phyloP scores from a whole-genome alignment of 176 grass and related monocot genomes.

The Puya raimondii region DNA sequence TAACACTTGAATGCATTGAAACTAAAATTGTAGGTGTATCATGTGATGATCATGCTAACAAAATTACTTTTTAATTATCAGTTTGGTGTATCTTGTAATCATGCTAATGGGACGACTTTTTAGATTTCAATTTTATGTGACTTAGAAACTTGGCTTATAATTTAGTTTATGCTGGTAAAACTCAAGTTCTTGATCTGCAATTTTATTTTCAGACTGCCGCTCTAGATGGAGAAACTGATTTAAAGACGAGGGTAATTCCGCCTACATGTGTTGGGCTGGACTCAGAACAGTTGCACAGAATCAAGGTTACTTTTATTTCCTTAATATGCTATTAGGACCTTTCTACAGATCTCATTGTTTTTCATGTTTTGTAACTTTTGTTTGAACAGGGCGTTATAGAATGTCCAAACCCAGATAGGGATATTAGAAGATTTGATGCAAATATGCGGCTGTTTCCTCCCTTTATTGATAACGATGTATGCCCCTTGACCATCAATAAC shows the following conservation, averaged over 20 bases:
- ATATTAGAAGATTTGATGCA: slow-evolving; percentile 87
- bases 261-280: slow-evolving; percentile 51
- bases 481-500: slow-evolving; percentile 74
- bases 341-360: slow-evolving; percentile 21
- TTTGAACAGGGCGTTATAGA: slow-evolving; percentile 73
- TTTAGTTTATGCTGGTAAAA: too few relatives aligned
- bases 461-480: slow-evolving; percentile 57
- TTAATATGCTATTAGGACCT: slow-evolving; percentile 8
- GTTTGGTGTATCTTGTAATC: too few relatives aligned
- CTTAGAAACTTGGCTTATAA: too few relatives aligned
- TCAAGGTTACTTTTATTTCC: slow-evolving; percentile 45
- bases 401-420: slow-evolving; percentile 82
- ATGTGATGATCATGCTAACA: too few relatives aligned
- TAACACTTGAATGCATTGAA: too few relatives aligned
- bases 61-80: too few relatives aligned
- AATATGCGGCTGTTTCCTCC: slow-evolving; percentile 69
- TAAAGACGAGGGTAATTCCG: slow-evolving; percentile 71
- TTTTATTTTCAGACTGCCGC: slow-evolving; percentile 60
- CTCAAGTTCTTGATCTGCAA: background rate
- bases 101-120: too few relatives aligned
- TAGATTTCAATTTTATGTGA: too few relatives aligned
- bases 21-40: too few relatives aligned
- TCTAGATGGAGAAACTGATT: slow-evolving; percentile 95
- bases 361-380: slow-evolving; percentile 23
- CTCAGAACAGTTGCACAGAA: slow-evolving; percentile 41